Conservation (phyloP, 2,329 filamentous ascomycete genomes). For the Escovopsis sp. region DNA sequence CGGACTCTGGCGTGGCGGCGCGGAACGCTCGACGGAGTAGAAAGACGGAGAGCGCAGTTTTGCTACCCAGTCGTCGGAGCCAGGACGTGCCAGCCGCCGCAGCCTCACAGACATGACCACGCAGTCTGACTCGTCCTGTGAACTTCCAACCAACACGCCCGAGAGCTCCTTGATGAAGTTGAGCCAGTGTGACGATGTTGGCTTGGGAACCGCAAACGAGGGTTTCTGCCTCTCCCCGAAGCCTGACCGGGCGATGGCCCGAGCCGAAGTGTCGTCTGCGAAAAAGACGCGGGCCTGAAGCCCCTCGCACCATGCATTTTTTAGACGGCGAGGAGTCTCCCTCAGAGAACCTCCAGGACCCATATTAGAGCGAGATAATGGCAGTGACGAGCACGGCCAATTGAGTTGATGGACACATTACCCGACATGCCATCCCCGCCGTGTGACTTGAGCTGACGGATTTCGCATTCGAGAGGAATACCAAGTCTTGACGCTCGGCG, state of each 20-base stretch:
- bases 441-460: too few species aligned
- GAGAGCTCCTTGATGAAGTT: conserved; percentile 2
- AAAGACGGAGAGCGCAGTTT: conserved; percentile 13
- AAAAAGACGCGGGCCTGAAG: not conserved
- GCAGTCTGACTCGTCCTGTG: conserved; percentile 2
- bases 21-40: conserved; percentile 22
- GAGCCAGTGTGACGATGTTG: not conserved
- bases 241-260: not conserved
- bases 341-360: conserved; percentile 1
- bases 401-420: too few species aligned
- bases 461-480: too few species aligned
- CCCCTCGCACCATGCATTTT: not conserved
- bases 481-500: too few species aligned
- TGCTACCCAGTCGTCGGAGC: conserved; percentile 8
- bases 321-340: conserved; percentile 5
- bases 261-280: not conserved
- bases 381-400: too few species aligned
- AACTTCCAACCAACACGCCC: not conserved
- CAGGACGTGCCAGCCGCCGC: conserved; percentile 4
- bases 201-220: not conserved
- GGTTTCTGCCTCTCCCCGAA: not conserved
- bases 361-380: too few species aligned
- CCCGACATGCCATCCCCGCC: too few species aligned
- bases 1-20: conserved; percentile 45
- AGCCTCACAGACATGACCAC: conserved; percentile 6